Evolutionary conservation across 305 asterid species (phyloP), one percentile per base, ranked within the genome.

Genomic region (Solanum hybrid): DNA sequence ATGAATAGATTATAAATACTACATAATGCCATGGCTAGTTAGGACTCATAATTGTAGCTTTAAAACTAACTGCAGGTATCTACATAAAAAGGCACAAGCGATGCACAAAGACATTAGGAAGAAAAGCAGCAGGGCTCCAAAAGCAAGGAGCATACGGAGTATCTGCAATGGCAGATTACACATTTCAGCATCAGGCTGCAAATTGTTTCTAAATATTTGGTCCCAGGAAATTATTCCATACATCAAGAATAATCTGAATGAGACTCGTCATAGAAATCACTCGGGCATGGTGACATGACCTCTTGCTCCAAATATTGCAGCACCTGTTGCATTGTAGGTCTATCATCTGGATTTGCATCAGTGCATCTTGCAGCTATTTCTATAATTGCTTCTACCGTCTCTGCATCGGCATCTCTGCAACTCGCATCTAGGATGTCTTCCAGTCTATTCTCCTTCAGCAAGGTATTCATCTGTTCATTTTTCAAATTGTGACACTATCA

Each of bases 241-340:
- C 69, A 90, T 91, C 92, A 94, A 29, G 97, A 93, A 90, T 92
- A 94, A 88, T 97, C 98, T 2, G 98, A 97, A 66, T 94, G 98
- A 75, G 98, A 97, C 91, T 97, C 99, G 0, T 82, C 72, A 2
- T 95, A 93, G 88, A 94, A 91, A 88, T 97, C 99, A 32, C 95
- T 96, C 0, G 93, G 93, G 89, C 98, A 94, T 73, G 99, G 99
- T 6, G 99, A 94, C 98, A 95, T 95, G 42, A 96, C 98, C 90
- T 96, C 99, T 89, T 97, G 99, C 94, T 97, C 99, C 90, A 97
- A 89, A 90, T 92, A 95, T 94, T 96, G 98, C 93, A 97, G 56
- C 86, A 97, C 99, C 87, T 93, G 96, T 84, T 95, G 99, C 99
- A 97, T 97, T 5, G 96, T 86, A 10, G 99, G 99, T 85, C 99